phyloP scores from a whole-genome alignment of 2,329 filamentous ascomycete species.

The Claviceps sp. region DNA sequence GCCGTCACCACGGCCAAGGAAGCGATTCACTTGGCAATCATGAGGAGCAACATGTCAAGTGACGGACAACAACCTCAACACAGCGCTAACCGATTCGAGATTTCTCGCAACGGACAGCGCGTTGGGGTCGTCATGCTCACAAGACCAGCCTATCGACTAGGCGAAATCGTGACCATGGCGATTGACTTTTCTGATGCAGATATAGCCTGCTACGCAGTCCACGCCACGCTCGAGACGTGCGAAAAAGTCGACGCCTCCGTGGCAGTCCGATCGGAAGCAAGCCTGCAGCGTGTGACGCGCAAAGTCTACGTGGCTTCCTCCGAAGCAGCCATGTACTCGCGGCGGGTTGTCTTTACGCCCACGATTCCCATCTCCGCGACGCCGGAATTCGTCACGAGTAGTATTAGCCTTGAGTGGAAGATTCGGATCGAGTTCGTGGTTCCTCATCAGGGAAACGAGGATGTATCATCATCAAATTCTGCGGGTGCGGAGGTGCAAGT shows the following conservation, averaged over 20 bases:
- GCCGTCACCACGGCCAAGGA: constrained; percentile 58
- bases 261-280: constrained; percentile 72
- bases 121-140: constrained; percentile 85
- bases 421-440: constrained; percentile 88
- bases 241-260: constrained; percentile 72
- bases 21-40: constrained; percentile 79
- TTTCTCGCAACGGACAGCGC: constrained; percentile 79
- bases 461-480: constrained; percentile 5
- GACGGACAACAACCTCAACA: constrained; percentile 42
- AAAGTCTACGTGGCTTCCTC: constrained; percentile 66
- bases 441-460: constrained; percentile 32
- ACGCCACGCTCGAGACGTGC: constrained; percentile 71
- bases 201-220: constrained; percentile 74
- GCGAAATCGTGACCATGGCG: constrained; percentile 71
- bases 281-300: constrained; percentile 74
- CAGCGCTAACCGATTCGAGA: constrained; percentile 88
- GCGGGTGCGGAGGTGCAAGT: constrained; percentile 5
- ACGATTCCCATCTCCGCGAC: constrained; percentile 74
- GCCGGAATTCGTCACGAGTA: constrained; percentile 83
- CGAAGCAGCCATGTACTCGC: constrained; percentile 71
- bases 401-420: constrained; percentile 78
- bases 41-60: constrained; percentile 60
- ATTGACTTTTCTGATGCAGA: constrained; percentile 71
- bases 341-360: constrained; percentile 65
- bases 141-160: constrained; percentile 75